phyloP scores from a whole-genome alignment of 2,329 filamentous ascomycete species.

The Zymoseptoria passerinii region DNA sequence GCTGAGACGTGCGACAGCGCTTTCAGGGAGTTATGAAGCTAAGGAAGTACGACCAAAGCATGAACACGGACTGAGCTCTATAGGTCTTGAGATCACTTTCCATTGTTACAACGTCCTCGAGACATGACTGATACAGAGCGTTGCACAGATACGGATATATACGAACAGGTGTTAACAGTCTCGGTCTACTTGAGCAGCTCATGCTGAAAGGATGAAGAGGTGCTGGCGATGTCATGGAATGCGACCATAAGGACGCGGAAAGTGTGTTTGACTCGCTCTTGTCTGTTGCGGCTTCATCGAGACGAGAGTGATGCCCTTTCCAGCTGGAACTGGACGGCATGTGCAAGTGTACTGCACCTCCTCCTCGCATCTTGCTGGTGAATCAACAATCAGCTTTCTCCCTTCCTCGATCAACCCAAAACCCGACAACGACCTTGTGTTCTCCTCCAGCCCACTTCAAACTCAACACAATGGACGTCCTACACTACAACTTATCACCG shows the following conservation, averaged over 20 bases:
- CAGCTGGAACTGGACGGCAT: not conserved
- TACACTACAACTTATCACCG: not conserved
- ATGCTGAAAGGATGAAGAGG: no score
- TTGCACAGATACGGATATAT: no score
- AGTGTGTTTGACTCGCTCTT: not conserved
- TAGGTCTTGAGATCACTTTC: no score
- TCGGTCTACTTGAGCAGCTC: no score
- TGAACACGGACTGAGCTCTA: no score
- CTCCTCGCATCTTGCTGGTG: not conserved
- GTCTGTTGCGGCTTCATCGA: not conserved
- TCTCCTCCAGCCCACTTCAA: not conserved
- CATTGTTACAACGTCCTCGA: no score
- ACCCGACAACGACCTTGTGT: not conserved
- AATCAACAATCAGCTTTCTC: not conserved
- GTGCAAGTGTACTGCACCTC: not conserved
- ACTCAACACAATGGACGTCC: not conserved
- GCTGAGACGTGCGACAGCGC: no score
- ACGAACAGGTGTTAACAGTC: no score
- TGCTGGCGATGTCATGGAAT: not conserved
- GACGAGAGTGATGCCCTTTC: not conserved
- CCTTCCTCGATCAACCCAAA: not conserved
- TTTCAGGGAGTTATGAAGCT: no score
- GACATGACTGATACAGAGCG: no score
- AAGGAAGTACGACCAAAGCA: no score
- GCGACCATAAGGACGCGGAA: not conserved